Base-by-base conservation (phyloP, 2,329 filamentous ascomycete species). In the Ampelomyces quisqualis region DNA sequence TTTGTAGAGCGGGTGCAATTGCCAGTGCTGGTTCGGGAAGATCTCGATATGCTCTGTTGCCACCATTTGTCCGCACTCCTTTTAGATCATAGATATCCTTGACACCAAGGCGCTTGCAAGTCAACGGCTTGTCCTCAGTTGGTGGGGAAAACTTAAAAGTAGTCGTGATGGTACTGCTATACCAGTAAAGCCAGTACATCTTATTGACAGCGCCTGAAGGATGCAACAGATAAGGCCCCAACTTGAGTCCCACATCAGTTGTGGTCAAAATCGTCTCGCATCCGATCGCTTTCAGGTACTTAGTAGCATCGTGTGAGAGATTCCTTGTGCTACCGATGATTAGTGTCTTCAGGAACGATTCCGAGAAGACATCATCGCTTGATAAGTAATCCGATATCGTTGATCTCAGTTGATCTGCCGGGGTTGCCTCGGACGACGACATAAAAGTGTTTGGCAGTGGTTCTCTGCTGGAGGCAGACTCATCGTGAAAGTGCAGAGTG, bases 61-160 rank as follows among this genome's bases (percentile, higher is more conserved):
- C 45, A 9, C 40, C 40, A n/a, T 37, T 42, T 2, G 52, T 56
- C 3, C 28, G 34, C 5, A 52, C 15, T 7, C 53, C 51, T 19
- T 39, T 47, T 1, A 57, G 15, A 26, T 53, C 34, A 37, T 47
- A 55, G 7, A 58, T 37, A 21, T 57, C 53, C 21, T 58, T 58
- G 7, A 57, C 39, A 6, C 32, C 51, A 7, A 57, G 21, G 1
- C 53, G 40, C 9, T 46, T 37, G 2, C 51, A 48, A 7, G 44
- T 34, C 0, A 53, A 35, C 2, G 47, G 47, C 15, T 46, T 45
- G 3, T 43, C 38, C 11, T 36, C 13, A 7, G 26, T 37, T 9
- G 33, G 33, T 11, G 30, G 30, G 11, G 28, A 18, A 21, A 37
- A 48, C 34, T 55, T 47, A 8, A n/a, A n/a, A n/a, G n/a, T n/a